Base-by-base conservation (phyloP, 805 yeast genomes). In the Saccharomycopsis sp. region DNA sequence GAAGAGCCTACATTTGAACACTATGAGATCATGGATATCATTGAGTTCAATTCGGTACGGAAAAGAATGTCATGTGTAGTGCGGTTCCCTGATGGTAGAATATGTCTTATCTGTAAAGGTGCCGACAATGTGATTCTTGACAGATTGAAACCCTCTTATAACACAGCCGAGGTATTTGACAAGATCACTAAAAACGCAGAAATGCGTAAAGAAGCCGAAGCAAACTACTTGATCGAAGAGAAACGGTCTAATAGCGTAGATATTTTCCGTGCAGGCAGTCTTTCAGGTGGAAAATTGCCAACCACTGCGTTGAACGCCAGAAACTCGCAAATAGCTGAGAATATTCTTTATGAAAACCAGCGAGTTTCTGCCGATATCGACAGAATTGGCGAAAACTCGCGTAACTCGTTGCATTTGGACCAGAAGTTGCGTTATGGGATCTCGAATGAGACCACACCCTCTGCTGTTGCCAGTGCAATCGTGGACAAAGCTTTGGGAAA, bases 31-130 rank as follows among this genome's bases (percentile, higher is more conserved):
- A 73, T 94, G 62, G 93, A 94, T 60, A 80, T 82, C 1, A 85
- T 94, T 59, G 97, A 93, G 58, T 94, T 94, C 67, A 78, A 93
- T 0, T 89, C 97, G 0, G 75, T 84, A 2, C 82, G 99, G 67
- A 94, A 94, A 72, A 80, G 99, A 68, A 94, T 94, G 99, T 89
- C 97, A 0, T 83, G 89, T n/a, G 69, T 93, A 8, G 85, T 91
- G 0, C 78, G 73, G 61, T 82, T 88, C 64, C 97, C 97, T 0
- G 87, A 88, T 68, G 82, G 82, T 3, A 78, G 87, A 59, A 78
- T 91, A 22, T 82, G 93, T 52, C 67, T 94, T 63, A 74, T 94
- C 50, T 90, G 97, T 72, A 94, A 94, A 72, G 99, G 99, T 57
- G 99, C 99, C 1, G 99, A 94, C 70, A 89, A 89, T 66, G 80